Base-by-base conservation (phyloP, 1,284 basidiomycete genomes). In the Tylopilus orsonianus region DNA sequence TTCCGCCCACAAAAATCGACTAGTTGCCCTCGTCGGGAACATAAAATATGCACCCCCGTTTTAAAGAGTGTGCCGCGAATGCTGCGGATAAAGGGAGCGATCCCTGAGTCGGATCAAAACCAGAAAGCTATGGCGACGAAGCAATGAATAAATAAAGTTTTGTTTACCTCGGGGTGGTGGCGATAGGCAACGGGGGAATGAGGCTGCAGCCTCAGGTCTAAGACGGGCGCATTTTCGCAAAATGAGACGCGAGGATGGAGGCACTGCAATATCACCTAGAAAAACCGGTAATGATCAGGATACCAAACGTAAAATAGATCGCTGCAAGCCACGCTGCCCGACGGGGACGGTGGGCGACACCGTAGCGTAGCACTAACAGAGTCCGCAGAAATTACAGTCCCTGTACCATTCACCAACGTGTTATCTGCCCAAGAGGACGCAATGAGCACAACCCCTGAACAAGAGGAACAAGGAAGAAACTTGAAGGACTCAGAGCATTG, bases 61-160 rank as follows among this genome's bases (percentile, higher is more conserved):
- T 37, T 16, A 38, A 44, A 41, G 26, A 43, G 37, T 27, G 38
- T 46, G 26, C 40, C 48, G 44, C 41, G 49, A 52, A 42, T 47
- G 44, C 46, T 48, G 51, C 33, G 37, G 48, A 49, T 20, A 37
- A 54, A 52, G 43, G 42, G 47, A 49, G 56, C 38, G 22, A 48
- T 64, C 61, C 49, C 63, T 61, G 56, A 62, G 33, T 47, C 59
- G 61, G 59, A 61, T 65, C 60, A 65, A 58, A 53, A 19, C 36
- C 37, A 49, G 38, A 54, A 46, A 44, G 32, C 20, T 23, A 51
- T 36, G 41, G 46, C 45, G 42, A 51, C 33, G 39, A 49, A 49
- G 41, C 35, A 20, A 32, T 41, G 43, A 26, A 46, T 41, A 48
- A 43, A 47, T 45, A 40, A 29, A 36, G 46, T 49, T 46, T 50